These are phyloP conservation scores for Fusarium brevicatenulatum DNA, from an alignment of 2,329 filamentous ascomycete genomes.

Conservation along the genomic window DNA sequence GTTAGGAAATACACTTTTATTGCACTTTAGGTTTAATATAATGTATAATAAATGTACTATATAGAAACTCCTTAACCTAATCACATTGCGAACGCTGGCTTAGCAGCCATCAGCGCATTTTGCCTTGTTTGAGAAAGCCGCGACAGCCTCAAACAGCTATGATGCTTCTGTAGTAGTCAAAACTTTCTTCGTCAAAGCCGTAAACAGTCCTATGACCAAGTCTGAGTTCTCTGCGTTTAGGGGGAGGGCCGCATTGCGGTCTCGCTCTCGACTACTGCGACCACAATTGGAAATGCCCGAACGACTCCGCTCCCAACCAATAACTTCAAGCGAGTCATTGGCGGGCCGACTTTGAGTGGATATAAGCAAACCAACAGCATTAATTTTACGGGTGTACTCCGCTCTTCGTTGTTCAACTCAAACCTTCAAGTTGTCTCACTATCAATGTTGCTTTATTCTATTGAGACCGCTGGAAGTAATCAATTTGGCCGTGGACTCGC, in stretches of 20 bases:
- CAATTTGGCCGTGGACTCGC: accelerated
- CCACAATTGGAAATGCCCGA: neutral
- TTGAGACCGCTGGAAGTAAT: no score
- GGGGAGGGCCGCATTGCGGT: neutral
- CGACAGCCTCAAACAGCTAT: neutral
- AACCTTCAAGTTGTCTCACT: accelerated
- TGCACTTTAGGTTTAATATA: no score
- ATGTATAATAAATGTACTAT: no score
- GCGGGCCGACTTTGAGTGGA: neutral
- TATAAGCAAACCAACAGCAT: neutral
- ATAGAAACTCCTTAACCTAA: neutral
- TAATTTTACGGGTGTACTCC: accelerated
- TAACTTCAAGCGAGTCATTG: neutral
- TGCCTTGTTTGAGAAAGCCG: neutral
- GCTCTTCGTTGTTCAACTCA: accelerated
- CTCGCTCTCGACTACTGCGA: neutral
- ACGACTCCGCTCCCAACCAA: neutral
- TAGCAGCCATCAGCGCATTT: neutral
- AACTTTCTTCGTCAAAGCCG: neutral
- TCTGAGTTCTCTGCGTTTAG: neutral
- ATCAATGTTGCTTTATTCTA: no score
- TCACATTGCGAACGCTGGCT: neutral
- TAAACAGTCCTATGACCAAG: no score
- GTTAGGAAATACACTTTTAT: no score
- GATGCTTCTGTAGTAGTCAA: accelerated